Evolutionary conservation across 2,329 filamentous ascomycete genomes (phyloP).

Genomic region (Balansia obtecta): DNA sequence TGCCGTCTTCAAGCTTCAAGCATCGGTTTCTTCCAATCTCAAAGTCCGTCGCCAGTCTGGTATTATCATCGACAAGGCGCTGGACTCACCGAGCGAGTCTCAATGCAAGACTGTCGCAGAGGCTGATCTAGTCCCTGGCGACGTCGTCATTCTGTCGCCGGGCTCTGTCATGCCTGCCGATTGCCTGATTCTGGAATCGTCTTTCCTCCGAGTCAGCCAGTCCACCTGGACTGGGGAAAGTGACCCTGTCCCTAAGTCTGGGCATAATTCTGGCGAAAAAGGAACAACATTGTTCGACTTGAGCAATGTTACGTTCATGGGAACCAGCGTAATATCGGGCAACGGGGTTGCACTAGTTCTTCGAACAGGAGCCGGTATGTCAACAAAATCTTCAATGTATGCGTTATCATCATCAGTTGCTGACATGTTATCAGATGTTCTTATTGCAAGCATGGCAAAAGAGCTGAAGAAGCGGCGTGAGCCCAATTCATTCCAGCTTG

Average conservation of each 20-base stretch:
- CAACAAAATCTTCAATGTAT: too few species aligned
- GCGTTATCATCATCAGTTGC: not conserved
- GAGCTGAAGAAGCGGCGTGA: slow-evolving; percentile 13
- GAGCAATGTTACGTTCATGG: slow-evolving; percentile 16
- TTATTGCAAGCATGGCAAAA: slow-evolving; percentile 16
- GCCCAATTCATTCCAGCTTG: slow-evolving; percentile 16
- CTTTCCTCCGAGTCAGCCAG: slow-evolving; percentile 16
- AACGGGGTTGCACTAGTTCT: slow-evolving; percentile 15
- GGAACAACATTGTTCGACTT: slow-evolving; percentile 13
- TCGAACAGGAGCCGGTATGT: slow-evolving; percentile 11
- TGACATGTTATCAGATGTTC: slow-evolving; percentile 9
- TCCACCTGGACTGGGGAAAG: slow-evolving; percentile 20
- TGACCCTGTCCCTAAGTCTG: slow-evolving; percentile 13
- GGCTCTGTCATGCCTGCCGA: slow-evolving; percentile 17
- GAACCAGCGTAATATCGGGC: slow-evolving; percentile 17
- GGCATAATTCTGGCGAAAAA: slow-evolving; percentile 10
- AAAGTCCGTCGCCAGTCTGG: slow-evolving; percentile 10
- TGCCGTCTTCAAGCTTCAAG: slow-evolving; percentile 14
- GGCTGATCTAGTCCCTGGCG: slow-evolving; percentile 14
- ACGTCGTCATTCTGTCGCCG: slow-evolving; percentile 12
- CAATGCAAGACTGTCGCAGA: slow-evolving; percentile 6
- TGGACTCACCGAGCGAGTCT: not conserved
- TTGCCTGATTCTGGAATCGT: slow-evolving; percentile 15
- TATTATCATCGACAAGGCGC: not conserved
- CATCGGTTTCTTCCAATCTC: slow-evolving; percentile 13